A percentile compares a stretch with the other conserved stretches of the same genome.
These are phyloP conservation scores for Rhynchospora tenuis DNA, from an alignment of 176 grass and related monocot genomes.

Conservation along the genomic window DNA sequence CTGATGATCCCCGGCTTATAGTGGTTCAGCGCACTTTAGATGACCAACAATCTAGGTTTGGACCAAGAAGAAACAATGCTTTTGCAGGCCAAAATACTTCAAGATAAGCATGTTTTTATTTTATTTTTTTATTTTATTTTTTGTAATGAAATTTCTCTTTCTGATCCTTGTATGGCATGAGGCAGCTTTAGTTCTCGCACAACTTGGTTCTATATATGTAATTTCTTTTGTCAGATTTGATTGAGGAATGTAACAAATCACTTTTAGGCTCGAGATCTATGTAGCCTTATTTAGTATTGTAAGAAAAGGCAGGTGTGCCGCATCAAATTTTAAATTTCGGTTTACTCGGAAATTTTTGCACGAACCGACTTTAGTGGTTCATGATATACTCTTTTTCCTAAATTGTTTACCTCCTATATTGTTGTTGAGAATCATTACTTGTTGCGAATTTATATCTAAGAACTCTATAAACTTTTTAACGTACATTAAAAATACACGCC, in stretches of 20 bases:
- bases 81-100: constrained; percentile 17
- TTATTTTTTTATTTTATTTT: neutral
- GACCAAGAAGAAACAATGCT: constrained; percentile 50
- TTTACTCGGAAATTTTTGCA: neutral
- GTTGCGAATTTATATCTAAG: too few species aligned
- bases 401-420: too few species aligned
- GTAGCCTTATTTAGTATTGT: neutral
- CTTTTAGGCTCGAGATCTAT: neutral
- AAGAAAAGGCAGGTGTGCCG: neutral
- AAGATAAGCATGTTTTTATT: constrained; percentile 3
- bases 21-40: constrained; percentile 52
- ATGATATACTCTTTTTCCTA: neutral
- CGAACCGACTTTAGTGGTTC: neutral
- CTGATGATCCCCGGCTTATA: constrained; percentile 71
- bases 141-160: neutral
- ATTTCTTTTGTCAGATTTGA: neutral
- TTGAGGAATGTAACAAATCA: neutral
- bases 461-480: too few species aligned
- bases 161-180: constrained; percentile 7
- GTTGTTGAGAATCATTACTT: too few species aligned
- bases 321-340: neutral
- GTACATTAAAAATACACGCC: too few species aligned
- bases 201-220: neutral
- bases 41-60: constrained; percentile 38
- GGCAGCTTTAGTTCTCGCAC: neutral